Percentiles rank a stretch among this genome's conserved stretches.
These are phyloP conservation scores for Triticum timopheevii DNA, from an alignment of 176 grass and related monocot genomes.

Conservation along the genomic window DNA sequence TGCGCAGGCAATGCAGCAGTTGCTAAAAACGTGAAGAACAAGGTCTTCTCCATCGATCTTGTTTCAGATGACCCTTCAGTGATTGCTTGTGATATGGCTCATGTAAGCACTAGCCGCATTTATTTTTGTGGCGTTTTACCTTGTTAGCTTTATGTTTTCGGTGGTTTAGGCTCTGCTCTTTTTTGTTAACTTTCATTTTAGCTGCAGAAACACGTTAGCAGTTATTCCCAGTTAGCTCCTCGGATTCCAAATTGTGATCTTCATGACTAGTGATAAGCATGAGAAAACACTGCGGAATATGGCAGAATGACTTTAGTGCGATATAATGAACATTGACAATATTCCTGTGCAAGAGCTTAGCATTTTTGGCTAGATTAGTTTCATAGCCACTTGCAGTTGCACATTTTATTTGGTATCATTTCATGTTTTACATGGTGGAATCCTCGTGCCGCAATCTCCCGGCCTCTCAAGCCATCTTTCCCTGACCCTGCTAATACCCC, in stretches of 20 bases:
- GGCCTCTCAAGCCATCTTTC: neutral
- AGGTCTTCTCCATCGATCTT: slow-evolving; percentile 96
- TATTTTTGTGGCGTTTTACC: neutral
- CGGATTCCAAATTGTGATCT: neutral
- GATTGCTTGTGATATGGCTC: slow-evolving; percentile 97
- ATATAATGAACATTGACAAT: neutral
- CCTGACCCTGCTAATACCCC: neutral
- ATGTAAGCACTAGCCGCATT: slow-evolving; percentile 53
- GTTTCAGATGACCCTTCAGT: slow-evolving; percentile 86
- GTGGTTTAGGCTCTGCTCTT: neutral
- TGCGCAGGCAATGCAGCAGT: slow-evolving; percentile 67
- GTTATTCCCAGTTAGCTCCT: neutral
- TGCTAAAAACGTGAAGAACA: slow-evolving; percentile 92
- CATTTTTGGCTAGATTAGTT: neutral
- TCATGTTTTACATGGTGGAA: slow-evolving; percentile 1
- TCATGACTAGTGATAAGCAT: neutral
- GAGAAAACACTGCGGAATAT: neutral
- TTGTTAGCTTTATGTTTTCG: neutral
- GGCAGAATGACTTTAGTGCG: neutral
- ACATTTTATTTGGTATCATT: neutral
- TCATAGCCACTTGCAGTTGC: neutral
- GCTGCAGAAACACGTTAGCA: neutral
- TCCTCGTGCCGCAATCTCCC: neutral
- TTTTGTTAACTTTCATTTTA: neutral
- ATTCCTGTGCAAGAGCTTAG: neutral